These are phyloP conservation scores for Neopestalotiopsis rosae DNA, from an alignment of 2,329 filamentous ascomycete species.

Conservation along the genomic window DNA sequence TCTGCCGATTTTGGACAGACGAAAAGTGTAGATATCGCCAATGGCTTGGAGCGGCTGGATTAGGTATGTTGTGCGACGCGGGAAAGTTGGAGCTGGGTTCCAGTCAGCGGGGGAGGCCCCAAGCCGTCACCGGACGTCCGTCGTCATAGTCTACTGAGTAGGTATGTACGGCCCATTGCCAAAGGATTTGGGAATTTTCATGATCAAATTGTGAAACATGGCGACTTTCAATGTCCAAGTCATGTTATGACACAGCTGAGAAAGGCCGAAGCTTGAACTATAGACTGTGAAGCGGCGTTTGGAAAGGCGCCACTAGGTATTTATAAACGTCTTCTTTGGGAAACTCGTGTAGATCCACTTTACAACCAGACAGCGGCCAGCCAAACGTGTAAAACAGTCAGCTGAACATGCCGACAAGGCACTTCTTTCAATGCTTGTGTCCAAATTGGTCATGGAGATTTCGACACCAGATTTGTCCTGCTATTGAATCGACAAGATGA, in stretches of 20 bases:
- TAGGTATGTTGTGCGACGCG: neutral
- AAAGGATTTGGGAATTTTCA: neutral
- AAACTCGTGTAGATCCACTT: no score
- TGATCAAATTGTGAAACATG: neutral
- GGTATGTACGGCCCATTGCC: neutral
- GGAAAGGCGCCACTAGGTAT: neutral
- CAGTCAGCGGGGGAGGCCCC: neutral
- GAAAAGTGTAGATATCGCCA: neutral
- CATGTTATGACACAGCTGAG: neutral
- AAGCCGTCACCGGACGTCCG: constrained; percentile 8
- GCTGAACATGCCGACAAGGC: no score
- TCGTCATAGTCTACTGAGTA: neutral
- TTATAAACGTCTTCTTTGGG: no score
- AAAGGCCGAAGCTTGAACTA: neutral
- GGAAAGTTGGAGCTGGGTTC: neutral
- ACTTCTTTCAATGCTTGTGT: no score
- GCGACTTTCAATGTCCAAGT: neutral
- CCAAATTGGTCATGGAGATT: no score
- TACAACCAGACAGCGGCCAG: no score
- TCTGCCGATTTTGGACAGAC: neutral
- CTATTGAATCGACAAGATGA: no score
- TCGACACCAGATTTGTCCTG: no score
- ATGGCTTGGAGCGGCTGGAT: neutral
- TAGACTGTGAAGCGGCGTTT: neutral
- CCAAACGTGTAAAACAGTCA: no score